Conservation (phyloP, 495 filamentous ascomycete species). For the Penicillium salamii region DNA sequence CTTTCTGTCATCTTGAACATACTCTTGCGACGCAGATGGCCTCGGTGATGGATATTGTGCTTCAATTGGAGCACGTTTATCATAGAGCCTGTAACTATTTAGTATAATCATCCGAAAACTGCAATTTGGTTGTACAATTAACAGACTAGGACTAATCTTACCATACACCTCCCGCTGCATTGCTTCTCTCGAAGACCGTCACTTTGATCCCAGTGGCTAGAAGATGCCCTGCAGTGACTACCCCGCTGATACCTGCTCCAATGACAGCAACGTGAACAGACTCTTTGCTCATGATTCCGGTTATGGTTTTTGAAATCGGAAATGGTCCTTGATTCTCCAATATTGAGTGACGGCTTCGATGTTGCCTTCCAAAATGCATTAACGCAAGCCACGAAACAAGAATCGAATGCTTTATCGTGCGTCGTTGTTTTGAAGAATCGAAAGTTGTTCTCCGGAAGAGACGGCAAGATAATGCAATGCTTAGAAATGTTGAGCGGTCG, state of each 20-base stretch:
- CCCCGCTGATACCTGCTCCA: constrained; percentile 68
- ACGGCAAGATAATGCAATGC: constrained; percentile 4
- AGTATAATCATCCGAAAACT: background rate
- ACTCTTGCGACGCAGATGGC: constrained; percentile 38
- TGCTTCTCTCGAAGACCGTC: constrained; percentile 61
- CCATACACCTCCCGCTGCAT: constrained; percentile 61
- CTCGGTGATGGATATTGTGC: constrained; percentile 52
- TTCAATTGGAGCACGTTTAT: constrained; percentile 55
- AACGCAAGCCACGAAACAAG: background rate
- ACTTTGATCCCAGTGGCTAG: constrained; percentile 57
- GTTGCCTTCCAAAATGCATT: background rate
- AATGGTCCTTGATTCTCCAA: background rate
- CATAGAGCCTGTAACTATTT: constrained; percentile 48
- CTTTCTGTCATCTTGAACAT: constrained; percentile 19
- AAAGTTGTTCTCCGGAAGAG: background rate
- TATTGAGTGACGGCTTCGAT: background rate
- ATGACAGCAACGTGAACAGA: constrained; percentile 57
- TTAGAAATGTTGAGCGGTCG: constrained; percentile 1
- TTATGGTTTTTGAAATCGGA: background rate
- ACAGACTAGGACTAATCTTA: constrained; percentile 18
- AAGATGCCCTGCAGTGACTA: constrained; percentile 61
- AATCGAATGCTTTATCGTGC: constrained; percentile 14
- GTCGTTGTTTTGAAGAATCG: background rate
- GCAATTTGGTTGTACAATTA: background rate
- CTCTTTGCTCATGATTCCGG: constrained; percentile 20